These are phyloP conservation scores for Diutina siamensis DNA, from an alignment of 1,139 yeast genomes.

Conservation along the genomic window DNA sequence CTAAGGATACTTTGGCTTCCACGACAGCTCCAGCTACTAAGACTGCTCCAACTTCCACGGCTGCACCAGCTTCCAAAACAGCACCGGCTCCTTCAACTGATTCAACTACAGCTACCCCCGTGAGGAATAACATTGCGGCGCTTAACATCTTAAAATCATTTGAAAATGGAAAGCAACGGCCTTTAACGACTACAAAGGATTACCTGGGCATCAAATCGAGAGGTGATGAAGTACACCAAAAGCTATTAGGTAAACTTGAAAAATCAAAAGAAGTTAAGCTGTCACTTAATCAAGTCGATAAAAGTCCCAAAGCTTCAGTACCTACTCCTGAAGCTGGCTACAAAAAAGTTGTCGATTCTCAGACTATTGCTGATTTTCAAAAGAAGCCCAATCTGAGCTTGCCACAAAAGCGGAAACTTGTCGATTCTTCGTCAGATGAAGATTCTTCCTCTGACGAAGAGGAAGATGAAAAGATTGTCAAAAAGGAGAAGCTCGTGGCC, in stretches of 20 bases:
- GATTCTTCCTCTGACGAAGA: not conserved
- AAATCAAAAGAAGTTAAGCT: not conserved
- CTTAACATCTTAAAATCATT: not conserved
- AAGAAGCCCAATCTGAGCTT: not conserved
- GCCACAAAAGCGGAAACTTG: not conserved
- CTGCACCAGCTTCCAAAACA: too few relatives aligned
- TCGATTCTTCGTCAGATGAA: not conserved
- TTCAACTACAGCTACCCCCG: not conserved
- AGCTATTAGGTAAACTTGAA: not conserved
- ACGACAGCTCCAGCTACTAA: too few relatives aligned
- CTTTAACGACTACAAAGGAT: not conserved
- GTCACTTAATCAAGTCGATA: not conserved
- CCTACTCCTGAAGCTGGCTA: not conserved
- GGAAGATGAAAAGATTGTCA: not conserved
- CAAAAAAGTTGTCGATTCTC: not conserved
- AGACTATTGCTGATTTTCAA: not conserved
- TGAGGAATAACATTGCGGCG: not conserved
- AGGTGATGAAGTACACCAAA: not conserved
- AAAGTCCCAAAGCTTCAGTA: too few relatives aligned
- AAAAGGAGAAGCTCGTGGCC: not conserved
- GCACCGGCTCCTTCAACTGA: too few relatives aligned
- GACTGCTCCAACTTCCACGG: too few relatives aligned
- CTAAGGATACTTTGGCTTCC: too few relatives aligned
- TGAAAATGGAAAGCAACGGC: not conserved
- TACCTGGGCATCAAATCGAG: not conserved